These are phyloP conservation scores for Diutina sp. DNA, from an alignment of 1,139 yeast genomes.

Conservation along the genomic window DNA sequence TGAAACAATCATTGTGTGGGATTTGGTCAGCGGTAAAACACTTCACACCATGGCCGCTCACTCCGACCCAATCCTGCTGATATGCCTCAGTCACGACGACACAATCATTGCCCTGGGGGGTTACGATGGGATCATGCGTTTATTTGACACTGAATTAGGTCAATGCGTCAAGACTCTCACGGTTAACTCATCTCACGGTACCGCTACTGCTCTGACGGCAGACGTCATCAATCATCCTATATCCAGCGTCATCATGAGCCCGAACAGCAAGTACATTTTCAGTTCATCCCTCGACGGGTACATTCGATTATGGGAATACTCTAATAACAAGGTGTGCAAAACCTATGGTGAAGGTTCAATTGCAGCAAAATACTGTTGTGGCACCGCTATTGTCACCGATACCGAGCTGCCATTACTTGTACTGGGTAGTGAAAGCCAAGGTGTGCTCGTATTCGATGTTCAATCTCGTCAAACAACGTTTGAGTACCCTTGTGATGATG, in stretches of 20 bases:
- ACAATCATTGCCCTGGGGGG: slow-evolving; percentile 79
- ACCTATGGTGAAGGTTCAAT: slow-evolving; percentile 35
- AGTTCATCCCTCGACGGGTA: slow-evolving; percentile 76
- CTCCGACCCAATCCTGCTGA: slow-evolving; percentile 75
- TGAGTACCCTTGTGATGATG: not conserved
- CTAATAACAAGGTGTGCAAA: slow-evolving; percentile 65
- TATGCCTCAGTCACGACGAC: slow-evolving; percentile 68
- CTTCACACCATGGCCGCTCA: slow-evolving; percentile 84
- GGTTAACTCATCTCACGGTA: slow-evolving; percentile 44
- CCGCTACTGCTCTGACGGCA: slow-evolving; percentile 45
- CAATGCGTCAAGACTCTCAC: slow-evolving; percentile 87
- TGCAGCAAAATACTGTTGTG: slow-evolving; percentile 34
- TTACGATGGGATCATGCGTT: slow-evolving; percentile 78
- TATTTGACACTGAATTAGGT: slow-evolving; percentile 82
- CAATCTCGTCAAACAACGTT: slow-evolving; percentile 26
- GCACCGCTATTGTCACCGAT: slow-evolving; percentile 30
- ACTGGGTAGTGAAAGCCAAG: slow-evolving; percentile 57
- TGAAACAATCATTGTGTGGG: slow-evolving; percentile 90
- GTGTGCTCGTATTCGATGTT: slow-evolving; percentile 61
- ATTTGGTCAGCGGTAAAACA: slow-evolving; percentile 55
- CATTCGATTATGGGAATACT: slow-evolving; percentile 72
- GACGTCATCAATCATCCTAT: slow-evolving; percentile 52
- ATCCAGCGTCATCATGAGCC: slow-evolving; percentile 59
- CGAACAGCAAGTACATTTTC: slow-evolving; percentile 70
- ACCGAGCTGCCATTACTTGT: slow-evolving; percentile 29